These are phyloP conservation scores for Metarhizium album DNA, from an alignment of 2,329 filamentous ascomycete species.

Conservation along the genomic window DNA sequence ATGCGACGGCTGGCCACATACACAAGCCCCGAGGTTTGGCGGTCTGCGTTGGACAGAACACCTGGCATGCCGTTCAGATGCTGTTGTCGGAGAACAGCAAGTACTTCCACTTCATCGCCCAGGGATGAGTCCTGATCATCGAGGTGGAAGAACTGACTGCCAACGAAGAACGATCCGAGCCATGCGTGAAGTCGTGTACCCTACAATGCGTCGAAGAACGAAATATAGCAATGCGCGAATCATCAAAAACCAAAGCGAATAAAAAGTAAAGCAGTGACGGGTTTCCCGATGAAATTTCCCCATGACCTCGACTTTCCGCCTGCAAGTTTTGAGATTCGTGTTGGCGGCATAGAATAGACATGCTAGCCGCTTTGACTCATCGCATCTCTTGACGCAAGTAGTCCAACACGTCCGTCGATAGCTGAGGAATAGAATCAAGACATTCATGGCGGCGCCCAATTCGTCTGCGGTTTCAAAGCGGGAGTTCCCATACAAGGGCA, in stretches of 20 bases:
- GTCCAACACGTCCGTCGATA: background rate
- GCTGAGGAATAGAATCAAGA: background rate
- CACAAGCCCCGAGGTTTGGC: conserved; percentile 5
- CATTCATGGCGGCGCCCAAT: background rate
- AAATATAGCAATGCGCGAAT: conserved; percentile 30
- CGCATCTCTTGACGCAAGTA: background rate
- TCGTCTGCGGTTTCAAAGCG: conserved; percentile 3
- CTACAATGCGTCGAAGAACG: conserved; percentile 30
- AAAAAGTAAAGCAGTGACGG: conserved; percentile 14
- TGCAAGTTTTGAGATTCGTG: background rate
- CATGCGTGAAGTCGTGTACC: conserved; percentile 23
- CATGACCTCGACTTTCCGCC: background rate
- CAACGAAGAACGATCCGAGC: conserved; percentile 24
- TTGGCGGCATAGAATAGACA: background rate
- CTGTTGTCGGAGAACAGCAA: conserved; percentile 10
- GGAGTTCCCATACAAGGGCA: conserved; percentile 7
- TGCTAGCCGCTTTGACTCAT: background rate
- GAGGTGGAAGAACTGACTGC: conserved; percentile 8
- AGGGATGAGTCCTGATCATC: conserved; percentile 1
- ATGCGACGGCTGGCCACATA: background rate
- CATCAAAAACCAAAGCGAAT: conserved; percentile 13
- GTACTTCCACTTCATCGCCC: conserved; percentile 5
- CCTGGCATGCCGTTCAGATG: conserved; percentile 31
- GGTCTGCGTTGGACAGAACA: conserved; percentile 16
- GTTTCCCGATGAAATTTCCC: background rate